Base-by-base conservation (phyloP, 306 rosid species). In the Cucurbita ficifolia region DNA sequence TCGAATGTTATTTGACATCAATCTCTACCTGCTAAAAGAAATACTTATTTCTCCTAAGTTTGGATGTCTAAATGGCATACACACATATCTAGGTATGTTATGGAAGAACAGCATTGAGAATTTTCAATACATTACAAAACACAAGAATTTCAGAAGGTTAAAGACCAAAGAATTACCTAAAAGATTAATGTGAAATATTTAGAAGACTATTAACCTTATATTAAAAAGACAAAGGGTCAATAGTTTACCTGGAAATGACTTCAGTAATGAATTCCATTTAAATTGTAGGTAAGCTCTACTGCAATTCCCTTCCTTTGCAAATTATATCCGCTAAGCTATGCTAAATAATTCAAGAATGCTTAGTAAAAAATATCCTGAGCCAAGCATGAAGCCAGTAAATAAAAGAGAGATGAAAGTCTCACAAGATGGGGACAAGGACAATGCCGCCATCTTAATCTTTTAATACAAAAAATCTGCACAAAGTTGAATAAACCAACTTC, bases 361-460 rank as follows among this genome's bases (percentile, higher is more conserved):
- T n/a, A 5, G 50, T 68, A 57, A 46, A 49, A 69, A 22, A 69
- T 22, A 48, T 7, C 56, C 43, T 5, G 22, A 69, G 19, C 22
- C 73, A 69, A 69, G 56, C 19, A 48, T 69, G 42, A 46, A 46
- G 42, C 48, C 36, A 24, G 19, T 63, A 46, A 46, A 29, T 19
- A 8, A 65, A 64, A 64, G 52, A 22, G 17, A 42, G 56, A 45
- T 48, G 57, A 69, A 46, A 29, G 21, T 42, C 73, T 69, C 73
- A 69, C 73, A 24, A 46, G 73, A 69, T 46, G 56, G 55, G 57
- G 73, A 16, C 42, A 46, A 69, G 24, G 72, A 64, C 36, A 43
- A 43, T 36, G 73, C 57, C 73, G 57, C 73, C 56, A 69, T 24
- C 73, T 48, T 33, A 69, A 48, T 48, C 73, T 69, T 48, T 14